Conservation (phyloP, 768 basidiomycete species). For the Leccinum aurantiacum region DNA sequence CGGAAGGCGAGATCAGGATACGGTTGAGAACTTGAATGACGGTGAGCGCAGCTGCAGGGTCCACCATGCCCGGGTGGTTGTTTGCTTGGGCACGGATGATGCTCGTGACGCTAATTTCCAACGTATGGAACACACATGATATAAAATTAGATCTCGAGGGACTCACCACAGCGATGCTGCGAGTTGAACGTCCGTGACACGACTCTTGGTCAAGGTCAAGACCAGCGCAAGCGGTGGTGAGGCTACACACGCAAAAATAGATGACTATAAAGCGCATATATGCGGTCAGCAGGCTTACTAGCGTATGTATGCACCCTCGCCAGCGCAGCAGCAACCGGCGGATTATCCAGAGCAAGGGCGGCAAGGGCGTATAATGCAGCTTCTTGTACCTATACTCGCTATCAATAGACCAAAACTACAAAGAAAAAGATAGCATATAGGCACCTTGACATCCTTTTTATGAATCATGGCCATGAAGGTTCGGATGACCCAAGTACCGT, state of each 20-base stretch:
- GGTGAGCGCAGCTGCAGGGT: constrained; percentile 50
- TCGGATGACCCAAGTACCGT: constrained; percentile 61
- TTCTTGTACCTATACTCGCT: constrained; percentile 54
- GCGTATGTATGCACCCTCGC: constrained; percentile 44
- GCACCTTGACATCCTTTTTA: constrained; percentile 56
- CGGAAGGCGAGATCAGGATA: constrained; percentile 46
- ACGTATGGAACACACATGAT: not conserved
- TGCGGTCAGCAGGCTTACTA: constrained; percentile 31
- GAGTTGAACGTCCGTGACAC: constrained; percentile 60
- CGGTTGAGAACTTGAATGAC: constrained; percentile 73
- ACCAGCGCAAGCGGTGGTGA: constrained; percentile 38
- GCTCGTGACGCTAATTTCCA: constrained; percentile 50
- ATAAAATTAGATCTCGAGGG: not conserved
- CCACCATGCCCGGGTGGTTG: constrained; percentile 33
- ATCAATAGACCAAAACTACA: not conserved
- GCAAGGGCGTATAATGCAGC: constrained; percentile 64
- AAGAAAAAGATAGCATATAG: not conserved
- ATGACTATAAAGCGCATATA: constrained; percentile 8
- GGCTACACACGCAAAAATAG: constrained; percentile 2
- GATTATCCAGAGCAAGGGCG: constrained; percentile 64
- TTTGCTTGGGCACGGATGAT: constrained; percentile 53
- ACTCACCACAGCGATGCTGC: constrained; percentile 69
- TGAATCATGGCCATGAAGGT: constrained; percentile 49
- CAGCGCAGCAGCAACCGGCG: constrained; percentile 48
- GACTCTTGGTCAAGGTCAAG: constrained; percentile 56